These are phyloP conservation scores for Rhinocladiella similis DNA, from an alignment of 2,329 filamentous ascomycete genomes.

Conservation along the genomic window DNA sequence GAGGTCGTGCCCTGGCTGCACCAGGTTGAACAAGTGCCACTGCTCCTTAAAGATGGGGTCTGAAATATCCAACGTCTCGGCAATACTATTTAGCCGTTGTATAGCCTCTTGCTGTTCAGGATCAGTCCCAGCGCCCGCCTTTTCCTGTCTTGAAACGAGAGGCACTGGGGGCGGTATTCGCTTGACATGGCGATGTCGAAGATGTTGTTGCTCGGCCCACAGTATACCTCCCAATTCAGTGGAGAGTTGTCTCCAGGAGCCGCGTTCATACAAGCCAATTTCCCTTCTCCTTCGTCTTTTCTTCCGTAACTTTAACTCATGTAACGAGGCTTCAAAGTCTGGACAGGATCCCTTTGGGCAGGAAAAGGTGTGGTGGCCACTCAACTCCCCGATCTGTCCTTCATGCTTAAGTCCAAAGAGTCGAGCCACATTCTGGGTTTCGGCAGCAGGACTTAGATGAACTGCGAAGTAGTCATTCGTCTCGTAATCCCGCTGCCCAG, in stretches of 20 bases:
- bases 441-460: slow-evolving; percentile 67
- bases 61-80: slow-evolving; percentile 67
- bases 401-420: slow-evolving; percentile 77
- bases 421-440: slow-evolving; percentile 68
- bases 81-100: slow-evolving; percentile 60
- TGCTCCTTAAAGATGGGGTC: slow-evolving; percentile 93
- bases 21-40: slow-evolving; percentile 89
- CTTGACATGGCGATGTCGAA: slow-evolving; percentile 64
- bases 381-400: slow-evolving; percentile 74
- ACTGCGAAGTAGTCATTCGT: slow-evolving; percentile 91
- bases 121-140: slow-evolving; percentile 14
- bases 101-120: slow-evolving; percentile 49
- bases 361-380: slow-evolving; percentile 82
- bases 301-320: slow-evolving; percentile 55
- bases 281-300: slow-evolving; percentile 10
- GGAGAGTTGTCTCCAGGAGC: slow-evolving; percentile 3
- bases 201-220: slow-evolving; percentile 75
- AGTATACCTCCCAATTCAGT: slow-evolving; percentile 72
- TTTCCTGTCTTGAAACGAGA: slow-evolving; percentile 20
- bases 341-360: slow-evolving; percentile 60
- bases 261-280: background rate
- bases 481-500: slow-evolving; percentile 67
- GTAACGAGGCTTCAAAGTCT: slow-evolving; percentile 51
- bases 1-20: slow-evolving; percentile 82
- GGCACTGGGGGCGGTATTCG: slow-evolving; percentile 44